Base-by-base conservation (phyloP, 768 basidiomycete genomes). In the Phlebiopsis gigantea region DNA sequence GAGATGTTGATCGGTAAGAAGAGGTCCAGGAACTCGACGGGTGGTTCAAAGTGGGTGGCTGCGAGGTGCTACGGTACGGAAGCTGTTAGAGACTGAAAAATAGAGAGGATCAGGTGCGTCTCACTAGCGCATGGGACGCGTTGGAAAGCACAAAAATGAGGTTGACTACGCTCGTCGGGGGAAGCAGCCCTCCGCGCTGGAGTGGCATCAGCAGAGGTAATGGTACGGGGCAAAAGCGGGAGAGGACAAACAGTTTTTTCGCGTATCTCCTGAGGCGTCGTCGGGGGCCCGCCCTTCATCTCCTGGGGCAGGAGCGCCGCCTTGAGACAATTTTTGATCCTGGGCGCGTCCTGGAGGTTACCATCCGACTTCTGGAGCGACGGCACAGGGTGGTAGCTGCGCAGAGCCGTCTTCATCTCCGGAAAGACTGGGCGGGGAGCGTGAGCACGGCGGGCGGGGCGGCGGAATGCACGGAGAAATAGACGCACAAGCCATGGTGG, bases 81-180 rank as follows among this genome's bases (percentile, higher is more conserved):
- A 45, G 42, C 25, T 10, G 19, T 9, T 9, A 19, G 22, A 2
- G 21, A 17, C 29, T 26, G 12, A 1, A 24, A 4, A 17, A 10
- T 10, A 39, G 34, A 17, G 34, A 19, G n/a, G 44, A 24, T n/a
- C 15, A 52, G 46, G 41, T 41, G 14, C 4, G 19, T 29, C 57
- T 29, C 77, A 82, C 67, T 71, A 93, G 90, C 28, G 82, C 79
- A 46, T 88, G 83, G 63, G 91, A 88, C 21, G 67, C 62, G 63
- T 84, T 87, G 26, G 88, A 80, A 46, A 95, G 77, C 44, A 92
- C 82, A 65, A 95, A 95, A 46, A 95, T 80, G 45, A 93, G 75
- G 68, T 94, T 93, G 53, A 91, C 88, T 19, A 94, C 80, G 60
- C 87, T 92, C 9, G 93, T 94, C 9, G 93, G 84, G 46, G 93